Evolutionary conservation across 169 alveolate species (phyloP), one percentile per base, ranked within the genome.

Genomic region (Cryptosporidium canis): DNA sequence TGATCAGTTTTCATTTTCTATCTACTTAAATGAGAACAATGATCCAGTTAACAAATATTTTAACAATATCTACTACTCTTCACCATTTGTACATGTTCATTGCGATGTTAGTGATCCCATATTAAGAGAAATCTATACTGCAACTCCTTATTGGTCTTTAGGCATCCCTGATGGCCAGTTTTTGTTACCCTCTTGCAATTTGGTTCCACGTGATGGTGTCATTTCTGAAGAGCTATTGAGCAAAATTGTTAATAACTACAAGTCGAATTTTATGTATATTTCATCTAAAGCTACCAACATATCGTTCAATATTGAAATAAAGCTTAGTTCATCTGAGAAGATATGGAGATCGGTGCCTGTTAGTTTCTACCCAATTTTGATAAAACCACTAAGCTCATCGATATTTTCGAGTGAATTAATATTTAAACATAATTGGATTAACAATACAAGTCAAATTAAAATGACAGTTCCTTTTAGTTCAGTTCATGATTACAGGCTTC

Each of bases 1-100:
- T 29, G 53, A 12, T 48, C 84, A 53, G 12, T 70, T 48, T 70
- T 70, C 84, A 2, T 70, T 70, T 51, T 70, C 84, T 51, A 39
- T 70, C 7, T 55, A 70, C 35, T 48, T 21, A 14, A 51, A 53
- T 45, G 39, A 29, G 12, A 66, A 21, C 53, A 35, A 51, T 0
- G 35, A 31, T 0, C n/a, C 53, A 51, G 6, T 51, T 39, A 70
- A 51, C 35, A 53, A 53, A 16, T 51, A 58, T 39, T 77, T 41
- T 64, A 77, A 41, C 29, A 77, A 77, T 24, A 58, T 77, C 31
- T 77, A 58, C 45, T 77, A 77, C 24, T 33, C 71, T 14, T 63
- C 87, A 39, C 87, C 87, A 58, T n/a, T 77, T 9, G 43, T 3
- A 14, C 14, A 77, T 39, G 24, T 77, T 27, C 1, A n/a, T 39